Evolutionary conservation across 2,329 filamentous ascomycete species (phyloP).

Genomic region (Trichoderma harzianum): DNA sequence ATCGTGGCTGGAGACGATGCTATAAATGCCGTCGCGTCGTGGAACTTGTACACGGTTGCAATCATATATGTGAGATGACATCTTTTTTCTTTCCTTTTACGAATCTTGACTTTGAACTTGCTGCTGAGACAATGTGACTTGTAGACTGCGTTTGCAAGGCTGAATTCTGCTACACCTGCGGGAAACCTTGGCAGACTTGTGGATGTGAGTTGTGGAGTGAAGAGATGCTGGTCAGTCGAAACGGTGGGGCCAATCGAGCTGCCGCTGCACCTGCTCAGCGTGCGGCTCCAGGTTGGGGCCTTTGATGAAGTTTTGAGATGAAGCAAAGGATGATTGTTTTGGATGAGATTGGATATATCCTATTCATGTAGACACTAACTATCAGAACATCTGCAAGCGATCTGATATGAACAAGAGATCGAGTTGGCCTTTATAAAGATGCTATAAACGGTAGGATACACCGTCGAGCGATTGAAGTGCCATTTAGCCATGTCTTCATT

Average conservation of each 20-base stretch:
- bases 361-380: background rate
- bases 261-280: background rate
- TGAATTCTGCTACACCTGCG: slow-evolving; percentile 85
- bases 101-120: slow-evolving; percentile 19
- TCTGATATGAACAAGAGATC: background rate
- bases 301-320: background rate
- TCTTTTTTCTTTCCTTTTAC: slow-evolving; percentile 18
- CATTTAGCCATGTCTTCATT: background rate
- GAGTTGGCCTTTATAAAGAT: background rate
- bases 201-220: slow-evolving; percentile 48
- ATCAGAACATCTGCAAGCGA: background rate
- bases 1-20: slow-evolving; percentile 72
- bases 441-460: background rate
- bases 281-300: background rate
- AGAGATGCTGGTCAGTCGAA: background rate
- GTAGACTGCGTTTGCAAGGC: slow-evolving; percentile 64
- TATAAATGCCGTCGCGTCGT: slow-evolving; percentile 70
- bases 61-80: slow-evolving; percentile 78
- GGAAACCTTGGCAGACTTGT: slow-evolving; percentile 75
- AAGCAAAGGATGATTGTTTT: background rate
- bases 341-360: background rate
- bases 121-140: slow-evolving; percentile 19
- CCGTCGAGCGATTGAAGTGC: background rate
- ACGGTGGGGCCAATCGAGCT: background rate
- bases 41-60: slow-evolving; percentile 77